Base-by-base conservation (phyloP, 352 stramenopile genomes). In the Globisporangium echinulatum region DNA sequence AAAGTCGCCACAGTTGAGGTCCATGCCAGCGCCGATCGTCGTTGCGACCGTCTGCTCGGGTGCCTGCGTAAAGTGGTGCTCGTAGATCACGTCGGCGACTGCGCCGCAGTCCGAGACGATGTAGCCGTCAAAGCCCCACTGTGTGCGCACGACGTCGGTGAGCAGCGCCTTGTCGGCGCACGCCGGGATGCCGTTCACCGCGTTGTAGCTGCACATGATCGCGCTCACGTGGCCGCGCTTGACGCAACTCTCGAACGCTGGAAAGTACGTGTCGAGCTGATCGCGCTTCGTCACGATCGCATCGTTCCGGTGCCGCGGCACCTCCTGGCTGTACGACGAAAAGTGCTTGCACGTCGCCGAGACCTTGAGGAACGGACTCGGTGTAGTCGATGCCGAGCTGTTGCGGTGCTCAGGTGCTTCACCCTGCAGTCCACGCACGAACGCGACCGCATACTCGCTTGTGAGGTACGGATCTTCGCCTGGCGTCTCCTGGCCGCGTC, bases 161-260 rank as follows among this genome's bases (percentile, higher is more conserved):
- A 98, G 60, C 1, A 98, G 64, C 5, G 73, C 62, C n/a, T 71
- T 68, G 66, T 97, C 90, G 6, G 91, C 87, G 68, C 95, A 98
- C 13, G 85, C 71, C 1, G 95, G 95, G 17, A 96, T 71, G 5
- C 92, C 90, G 67, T 98, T 98, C 37, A 98, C 77, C 11, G 86
- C 81, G 59, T 98, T 98, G 73, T 98, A 98, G 54, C 80, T 95
- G 70, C 94, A 98, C 95, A 98, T 98, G 48, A 98, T 66, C 9
- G 81, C 79, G 52, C 71, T 94, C 39, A 85, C 88, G 50, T 78
- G 66, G 15, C 74, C 90, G 25, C 85, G 77, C 62, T 64, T 82
- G 13, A 98, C 74, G 65, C 88, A 96, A 55, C 78, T 71, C 48
- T 92, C 75, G 53, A 97, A 94, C 9, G 75, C 74, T 10, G 79